Evolutionary conservation across 2,329 filamentous ascomycete species (phyloP), one percentile per base, ranked within the genome.

Genomic region (Ophiostoma populinum): DNA sequence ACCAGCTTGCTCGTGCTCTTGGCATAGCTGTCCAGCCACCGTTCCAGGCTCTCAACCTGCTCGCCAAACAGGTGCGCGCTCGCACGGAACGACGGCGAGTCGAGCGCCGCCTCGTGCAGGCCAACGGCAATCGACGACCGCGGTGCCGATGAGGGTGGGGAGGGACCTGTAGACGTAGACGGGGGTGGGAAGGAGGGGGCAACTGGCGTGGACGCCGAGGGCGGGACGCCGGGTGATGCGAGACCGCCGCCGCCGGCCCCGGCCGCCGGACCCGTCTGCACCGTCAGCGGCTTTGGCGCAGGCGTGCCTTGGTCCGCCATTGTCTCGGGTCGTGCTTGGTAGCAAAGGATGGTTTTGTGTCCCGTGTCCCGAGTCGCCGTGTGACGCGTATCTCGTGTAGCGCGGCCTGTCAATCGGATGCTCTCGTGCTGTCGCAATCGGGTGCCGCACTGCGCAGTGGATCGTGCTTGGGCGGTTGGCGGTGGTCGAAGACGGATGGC

Each of bases 61-160:
- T 95, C 90, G 43, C 74, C 69, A 51, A 93, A 93, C 58, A 94
- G 83, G 31, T 79, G 61, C 27, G 82, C 72, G 16, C 81, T 81
- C 31, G 86, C 82, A 44, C 90, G 82, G 55, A 95, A 95, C 24
- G 86, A 92, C 18, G 90, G 90, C 25, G 86, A 94, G 58, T 98
- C 90, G 59, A 95, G 79, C 15, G 85, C 80, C 34, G 90, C 90
- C 67, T 98, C 90, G 59, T 87, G 90, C 47, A 95, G 68, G 41
- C 76, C 75, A 24, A 95, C 86, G 29, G 90, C 83, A 39, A 72
- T 63, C 21, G 61, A 57, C 24, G 62, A 32, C 2, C 30, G 30
- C 8, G 30, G 30, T 6, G 30, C n/a, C 13, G 19, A n/a, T n/a
- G n/a, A n/a, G n/a, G 5, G n/a, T 32, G 13, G 3, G 13, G 7